Evolutionary conservation across 2,329 filamentous ascomycete species (phyloP), one percentile per base, ranked within the genome.

Genomic region (Myriosclerotinia duriaeana): DNA sequence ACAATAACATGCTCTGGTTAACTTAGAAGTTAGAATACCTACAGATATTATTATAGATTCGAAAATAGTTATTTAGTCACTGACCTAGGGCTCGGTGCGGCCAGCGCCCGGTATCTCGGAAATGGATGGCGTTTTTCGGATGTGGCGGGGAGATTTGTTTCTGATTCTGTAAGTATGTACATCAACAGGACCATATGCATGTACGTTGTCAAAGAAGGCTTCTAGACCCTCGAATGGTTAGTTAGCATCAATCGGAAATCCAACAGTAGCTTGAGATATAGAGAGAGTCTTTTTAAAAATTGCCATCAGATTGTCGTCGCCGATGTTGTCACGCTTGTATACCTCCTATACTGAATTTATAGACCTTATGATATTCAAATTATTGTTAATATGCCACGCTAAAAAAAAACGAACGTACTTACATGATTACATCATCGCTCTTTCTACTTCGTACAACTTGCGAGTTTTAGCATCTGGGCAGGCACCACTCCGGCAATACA

Each of bases 21-120:
- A 26, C 26, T 26, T 26, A 26, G 26, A 26, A 26, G n/a, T n/a
- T n/a, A n/a, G n/a, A n/a, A n/a, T n/a, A n/a, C n/a, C n/a, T 26
- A 26, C 26, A 26, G 26, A 26, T 26, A 26, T 26, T 26, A 26
- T 3, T 26, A 26, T 26, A 26, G 26, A 26, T 26, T 26, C 26
- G 3, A 26, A 26, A 26, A 26, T 26, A 34, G 30, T 34, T 34
- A 34, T 1, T 34, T 34, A 34, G 30, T 34, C 6, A 34, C 30
- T 22, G 54, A 30, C 40, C 40, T 20, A 17, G 42, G n/a, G n/a
- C 22, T 38, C 7, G 14, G 22, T 30, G 38, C 22, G 54, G 22
- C 40, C 22, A 42, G 38, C 15, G 15, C 22, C 54, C 54, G 54
- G 54, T 34, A 58, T 58, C 15, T 58, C 54, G 40, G 54, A 58